phyloP scores from a whole-genome alignment of 371 early-diverging fungal species.

The Dichotomocladium elegans region DNA sequence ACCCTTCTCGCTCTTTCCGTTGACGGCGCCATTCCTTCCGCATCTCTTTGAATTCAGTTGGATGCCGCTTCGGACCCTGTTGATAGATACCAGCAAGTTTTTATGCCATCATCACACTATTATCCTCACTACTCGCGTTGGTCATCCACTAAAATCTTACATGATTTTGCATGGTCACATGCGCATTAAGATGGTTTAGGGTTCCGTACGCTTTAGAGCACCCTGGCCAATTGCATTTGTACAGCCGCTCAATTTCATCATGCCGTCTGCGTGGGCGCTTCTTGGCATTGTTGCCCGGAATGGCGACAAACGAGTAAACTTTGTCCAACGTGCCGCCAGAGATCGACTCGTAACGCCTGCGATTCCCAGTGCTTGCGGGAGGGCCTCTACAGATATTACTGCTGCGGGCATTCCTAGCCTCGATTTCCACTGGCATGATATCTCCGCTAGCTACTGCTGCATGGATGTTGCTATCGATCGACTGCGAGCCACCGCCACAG shows the following conservation, averaged over 20 bases:
- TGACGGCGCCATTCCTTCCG: constrained; percentile 42
- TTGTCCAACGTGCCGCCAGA: constrained; percentile 32
- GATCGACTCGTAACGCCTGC: constrained; percentile 27
- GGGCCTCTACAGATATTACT: no score
- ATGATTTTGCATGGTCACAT: constrained; percentile 73
- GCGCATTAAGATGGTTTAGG: constrained; percentile 70
- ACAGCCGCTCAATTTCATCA: constrained; percentile 70
- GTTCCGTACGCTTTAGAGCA: constrained; percentile 73
- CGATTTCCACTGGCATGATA: no score
- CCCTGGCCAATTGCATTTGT: constrained; percentile 57
- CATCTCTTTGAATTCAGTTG: constrained; percentile 50
- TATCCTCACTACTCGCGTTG: no score
- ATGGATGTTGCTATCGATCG: background rate
- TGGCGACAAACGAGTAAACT: constrained; percentile 50
- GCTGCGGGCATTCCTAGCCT: no score
- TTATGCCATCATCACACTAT: no score
- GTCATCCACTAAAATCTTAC: no score
- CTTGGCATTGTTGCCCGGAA: constrained; percentile 58
- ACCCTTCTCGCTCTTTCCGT: constrained; percentile 32
- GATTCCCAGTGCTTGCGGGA: background rate
- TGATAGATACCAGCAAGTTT: background rate
- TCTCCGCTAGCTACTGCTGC: no score
- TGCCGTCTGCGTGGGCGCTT: constrained; percentile 64
- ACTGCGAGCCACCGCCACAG: no score
- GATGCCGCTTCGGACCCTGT: constrained; percentile 23